A percentile compares a stretch with the other conserved stretches of the same genome.
Evolutionary conservation across 2,329 filamentous ascomycete genomes (phyloP).

Genomic region (Phyllosticta paracitricarpa): DNA sequence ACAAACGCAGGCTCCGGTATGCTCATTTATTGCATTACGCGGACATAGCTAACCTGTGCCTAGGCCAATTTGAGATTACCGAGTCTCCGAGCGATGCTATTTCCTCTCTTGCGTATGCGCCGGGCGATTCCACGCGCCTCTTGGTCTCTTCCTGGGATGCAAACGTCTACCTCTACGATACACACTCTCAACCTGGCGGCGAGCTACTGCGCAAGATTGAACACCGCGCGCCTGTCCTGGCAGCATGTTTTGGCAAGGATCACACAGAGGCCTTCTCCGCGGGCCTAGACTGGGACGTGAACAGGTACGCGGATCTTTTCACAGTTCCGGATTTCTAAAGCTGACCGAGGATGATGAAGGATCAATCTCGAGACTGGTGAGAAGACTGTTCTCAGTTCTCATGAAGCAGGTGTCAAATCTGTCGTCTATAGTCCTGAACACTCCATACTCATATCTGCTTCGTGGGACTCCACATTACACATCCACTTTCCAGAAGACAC

Average conservation of each 20-base stretch:
- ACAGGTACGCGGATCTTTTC: slow-evolving; percentile 43
- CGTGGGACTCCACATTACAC: slow-evolving; percentile 88
- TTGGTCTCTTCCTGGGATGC: slow-evolving; percentile 95
- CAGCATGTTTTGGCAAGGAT: slow-evolving; percentile 79
- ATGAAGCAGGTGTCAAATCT: slow-evolving; percentile 68
- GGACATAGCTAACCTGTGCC: not conserved
- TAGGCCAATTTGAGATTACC: slow-evolving; percentile 67
- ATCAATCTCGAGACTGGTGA: slow-evolving; percentile 64
- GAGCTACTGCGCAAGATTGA: slow-evolving; percentile 64
- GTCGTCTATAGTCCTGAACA: slow-evolving; percentile 73
- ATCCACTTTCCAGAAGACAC: slow-evolving; percentile 57
- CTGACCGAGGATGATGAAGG: slow-evolving; percentile 25
- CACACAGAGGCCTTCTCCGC: slow-evolving; percentile 78
- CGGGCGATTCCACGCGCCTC: slow-evolving; percentile 60
- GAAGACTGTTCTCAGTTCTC: slow-evolving; percentile 66
- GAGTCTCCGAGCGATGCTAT: slow-evolving; percentile 79
- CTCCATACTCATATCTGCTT: slow-evolving; percentile 73
- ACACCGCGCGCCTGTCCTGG: slow-evolving; percentile 76
- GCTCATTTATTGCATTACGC: not conserved
- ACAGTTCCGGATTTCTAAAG: not conserved
- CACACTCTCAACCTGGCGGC: slow-evolving; percentile 48
- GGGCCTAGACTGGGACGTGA: slow-evolving; percentile 79
- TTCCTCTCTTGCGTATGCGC: slow-evolving; percentile 77
- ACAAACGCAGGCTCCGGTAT: slow-evolving; percentile 8
- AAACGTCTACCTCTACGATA: slow-evolving; percentile 82